These are phyloP conservation scores for Tetracladium maxilliforme DNA, from an alignment of 2,329 filamentous ascomycete genomes.

Conservation along the genomic window DNA sequence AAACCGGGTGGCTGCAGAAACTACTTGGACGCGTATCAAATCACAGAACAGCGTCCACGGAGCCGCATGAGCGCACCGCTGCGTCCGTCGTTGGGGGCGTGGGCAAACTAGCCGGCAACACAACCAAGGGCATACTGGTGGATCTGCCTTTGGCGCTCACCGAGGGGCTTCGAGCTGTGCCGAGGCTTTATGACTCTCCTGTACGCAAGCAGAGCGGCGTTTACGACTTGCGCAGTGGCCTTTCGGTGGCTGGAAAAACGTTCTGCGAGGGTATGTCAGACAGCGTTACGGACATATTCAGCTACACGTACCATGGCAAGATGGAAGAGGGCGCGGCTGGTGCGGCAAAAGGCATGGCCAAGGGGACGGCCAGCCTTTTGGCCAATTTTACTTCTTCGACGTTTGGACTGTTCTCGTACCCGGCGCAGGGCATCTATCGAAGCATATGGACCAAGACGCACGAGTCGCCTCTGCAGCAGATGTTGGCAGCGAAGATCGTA, in stretches of 20 bases:
- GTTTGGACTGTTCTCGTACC: no score
- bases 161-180: conserved; percentile 6
- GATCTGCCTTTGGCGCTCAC: conserved; percentile 7
- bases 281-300: conserved; percentile 63
- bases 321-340: conserved; percentile 46
- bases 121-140: conserved; percentile 13
- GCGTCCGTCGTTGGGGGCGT: conserved; percentile 5
- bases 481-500: no score
- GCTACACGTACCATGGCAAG: conserved; percentile 53
- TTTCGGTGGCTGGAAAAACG: conserved; percentile 60
- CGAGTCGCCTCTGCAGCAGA: no score
- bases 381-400: no score
- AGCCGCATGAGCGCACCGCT: no score
- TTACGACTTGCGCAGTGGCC: conserved; percentile 56
- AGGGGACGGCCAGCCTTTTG: no score
- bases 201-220: conserved; percentile 66
- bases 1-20: no score
- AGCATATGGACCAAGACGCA: no score
- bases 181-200: conserved; percentile 44
- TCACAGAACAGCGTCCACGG: no score
- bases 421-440: no score
- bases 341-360: conserved; percentile 60
- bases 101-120: conserved; percentile 21
- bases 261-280: conserved; percentile 64
- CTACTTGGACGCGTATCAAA: no score